phyloP scores from a whole-genome alignment of 805 yeast genomes.

The Komagataella phaffii region DNA sequence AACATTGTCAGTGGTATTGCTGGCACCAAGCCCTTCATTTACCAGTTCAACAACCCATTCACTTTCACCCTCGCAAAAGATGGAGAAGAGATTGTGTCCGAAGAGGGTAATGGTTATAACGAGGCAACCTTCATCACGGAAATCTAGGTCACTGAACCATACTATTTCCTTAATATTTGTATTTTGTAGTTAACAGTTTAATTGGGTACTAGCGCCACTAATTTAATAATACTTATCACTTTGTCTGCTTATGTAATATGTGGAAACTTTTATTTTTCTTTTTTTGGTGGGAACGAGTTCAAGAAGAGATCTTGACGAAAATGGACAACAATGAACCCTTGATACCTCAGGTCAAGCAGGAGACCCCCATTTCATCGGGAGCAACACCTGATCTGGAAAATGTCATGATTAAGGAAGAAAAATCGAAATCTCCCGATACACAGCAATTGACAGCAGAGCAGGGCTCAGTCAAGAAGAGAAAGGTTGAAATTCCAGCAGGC shows the following conservation, averaged over 20 bases:
- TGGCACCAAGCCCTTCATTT: conserved; percentile 93
- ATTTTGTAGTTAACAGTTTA: background rate
- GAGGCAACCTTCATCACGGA: conserved; percentile 71
- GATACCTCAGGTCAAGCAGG: background rate
- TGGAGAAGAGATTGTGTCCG: conserved; percentile 28
- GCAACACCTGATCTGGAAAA: background rate
- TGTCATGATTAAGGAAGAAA: background rate
- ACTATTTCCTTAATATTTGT: background rate
- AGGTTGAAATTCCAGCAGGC: conserved; percentile 3
- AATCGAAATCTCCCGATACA: background rate
- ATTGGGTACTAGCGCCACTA: background rate
- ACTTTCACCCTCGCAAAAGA: conserved; percentile 26
- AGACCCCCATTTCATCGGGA: background rate
- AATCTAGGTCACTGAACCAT: conserved; percentile 4
- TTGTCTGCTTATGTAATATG: background rate
- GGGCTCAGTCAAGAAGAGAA: background rate
- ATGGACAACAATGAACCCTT: background rate
- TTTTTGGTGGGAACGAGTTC: background rate
- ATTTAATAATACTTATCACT: background rate
- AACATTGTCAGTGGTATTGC: conserved; percentile 88
- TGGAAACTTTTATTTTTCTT: no score
- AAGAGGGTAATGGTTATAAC: conserved; percentile 54
- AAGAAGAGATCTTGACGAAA: background rate
- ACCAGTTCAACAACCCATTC: conserved; percentile 70
- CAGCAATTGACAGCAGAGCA: background rate